phyloP scores from a whole-genome alignment of 2,329 filamentous ascomycete genomes.

The Cladosporium phlei region DNA sequence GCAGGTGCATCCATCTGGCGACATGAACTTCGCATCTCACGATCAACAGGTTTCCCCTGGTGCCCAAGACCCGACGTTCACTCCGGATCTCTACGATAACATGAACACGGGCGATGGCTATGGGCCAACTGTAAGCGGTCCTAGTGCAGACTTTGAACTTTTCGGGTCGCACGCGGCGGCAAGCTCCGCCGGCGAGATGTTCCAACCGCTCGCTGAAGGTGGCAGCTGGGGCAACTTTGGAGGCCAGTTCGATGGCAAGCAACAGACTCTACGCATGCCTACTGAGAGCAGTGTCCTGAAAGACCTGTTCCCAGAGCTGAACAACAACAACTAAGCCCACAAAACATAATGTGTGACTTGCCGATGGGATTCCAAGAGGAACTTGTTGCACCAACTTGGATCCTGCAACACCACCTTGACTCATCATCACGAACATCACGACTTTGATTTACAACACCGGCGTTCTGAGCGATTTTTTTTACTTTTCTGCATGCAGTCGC shows the following conservation, averaged over 20 bases:
- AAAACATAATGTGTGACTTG: too few species aligned
- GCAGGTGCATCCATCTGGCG: constrained; percentile 3
- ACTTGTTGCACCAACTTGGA: neutral
- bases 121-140: constrained; percentile 11
- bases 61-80: constrained; percentile 59
- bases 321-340: constrained; percentile 11
- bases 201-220: constrained; percentile 24
- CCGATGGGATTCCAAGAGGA: neutral
- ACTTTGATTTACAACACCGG: neutral
- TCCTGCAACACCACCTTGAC: neutral
- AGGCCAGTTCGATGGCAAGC: constrained; percentile 32
- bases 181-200: constrained; percentile 25
- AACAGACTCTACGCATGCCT: constrained; percentile 11
- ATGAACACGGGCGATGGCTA: constrained; percentile 53
- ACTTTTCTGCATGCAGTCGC: constrained; percentile 1
- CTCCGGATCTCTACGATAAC: constrained; percentile 46
- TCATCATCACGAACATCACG: constrained; percentile 6
- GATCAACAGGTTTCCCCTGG: constrained; percentile 61
- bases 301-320: constrained; percentile 27
- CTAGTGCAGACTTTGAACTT: constrained; percentile 57
- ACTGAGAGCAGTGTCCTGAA: constrained; percentile 26
- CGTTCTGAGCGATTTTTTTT: constrained; percentile 7
- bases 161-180: constrained; percentile 36
- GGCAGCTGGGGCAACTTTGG: constrained; percentile 35
- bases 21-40: constrained; percentile 21